Evolutionary conservation across 129 eudicot species (phyloP).

Genomic region (Lactuca saligna): DNA sequence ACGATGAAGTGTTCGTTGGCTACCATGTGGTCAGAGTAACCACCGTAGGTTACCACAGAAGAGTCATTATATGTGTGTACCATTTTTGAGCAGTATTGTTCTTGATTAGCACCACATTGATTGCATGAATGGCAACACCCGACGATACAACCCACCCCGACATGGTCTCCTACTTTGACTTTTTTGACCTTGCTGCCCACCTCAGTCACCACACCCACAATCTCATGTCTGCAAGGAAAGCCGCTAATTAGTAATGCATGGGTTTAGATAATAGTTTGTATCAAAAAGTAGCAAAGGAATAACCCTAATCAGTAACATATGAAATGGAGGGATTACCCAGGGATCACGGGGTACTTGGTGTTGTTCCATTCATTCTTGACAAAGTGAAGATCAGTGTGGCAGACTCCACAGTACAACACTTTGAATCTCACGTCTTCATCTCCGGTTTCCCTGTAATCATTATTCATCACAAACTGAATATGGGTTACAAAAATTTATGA

Average conservation of each 20-base stretch:
- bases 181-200: constrained; percentile 56
- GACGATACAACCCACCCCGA: constrained; percentile 60
- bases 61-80: constrained; percentile 38
- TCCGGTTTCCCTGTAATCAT: constrained; percentile 54
- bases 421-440: constrained; percentile 68
- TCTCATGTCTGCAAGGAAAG: constrained; percentile 46
- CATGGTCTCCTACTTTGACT: constrained; percentile 55
- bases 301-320: background rate
- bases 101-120: constrained; percentile 42
- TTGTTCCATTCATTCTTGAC: constrained; percentile 59
- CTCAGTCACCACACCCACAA: constrained; percentile 54
- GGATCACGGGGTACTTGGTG: constrained; percentile 58
- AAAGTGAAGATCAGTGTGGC: constrained; percentile 72
- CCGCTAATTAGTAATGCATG: background rate
- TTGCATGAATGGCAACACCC: constrained; percentile 50
- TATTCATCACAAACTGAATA: background rate
- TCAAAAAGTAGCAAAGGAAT: background rate
- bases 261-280: background rate
- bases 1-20: constrained; percentile 47
- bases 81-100: constrained; percentile 44
- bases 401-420: constrained; percentile 51
- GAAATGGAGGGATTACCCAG: constrained; percentile 43
- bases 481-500: background rate
- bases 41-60: constrained; percentile 42
- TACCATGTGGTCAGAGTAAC: constrained; percentile 59